These are phyloP conservation scores for Graphilbum fragrans DNA, from an alignment of 2,329 filamentous ascomycete species.

Conservation along the genomic window DNA sequence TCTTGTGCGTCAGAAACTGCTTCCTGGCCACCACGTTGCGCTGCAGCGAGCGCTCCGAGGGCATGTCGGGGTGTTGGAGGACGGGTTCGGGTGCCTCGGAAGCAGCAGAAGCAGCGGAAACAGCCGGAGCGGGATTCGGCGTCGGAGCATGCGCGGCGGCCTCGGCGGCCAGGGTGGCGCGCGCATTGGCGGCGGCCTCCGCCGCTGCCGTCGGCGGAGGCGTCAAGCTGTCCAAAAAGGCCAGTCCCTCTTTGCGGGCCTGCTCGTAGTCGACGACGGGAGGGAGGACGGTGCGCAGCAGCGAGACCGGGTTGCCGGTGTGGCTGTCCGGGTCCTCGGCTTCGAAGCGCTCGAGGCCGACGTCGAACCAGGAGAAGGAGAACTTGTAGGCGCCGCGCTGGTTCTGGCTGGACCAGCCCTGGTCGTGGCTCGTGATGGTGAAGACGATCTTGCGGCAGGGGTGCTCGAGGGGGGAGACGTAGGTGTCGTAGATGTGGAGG, in stretches of 20 bases:
- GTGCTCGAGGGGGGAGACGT: constrained; percentile 19
- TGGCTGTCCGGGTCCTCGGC: too few species aligned
- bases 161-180: neutral
- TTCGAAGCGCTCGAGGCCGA: constrained; percentile 44
- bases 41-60: constrained; percentile 30
- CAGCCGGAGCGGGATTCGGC: neutral
- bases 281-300: constrained; percentile 25
- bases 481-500: neutral
- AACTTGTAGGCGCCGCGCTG: constrained; percentile 23
- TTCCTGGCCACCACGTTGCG: constrained; percentile 27
- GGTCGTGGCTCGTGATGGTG: constrained; percentile 42
- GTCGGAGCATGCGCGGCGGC: neutral
- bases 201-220: neutral
- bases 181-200: neutral
- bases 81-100: constrained; percentile 8
- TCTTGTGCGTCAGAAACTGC: constrained; percentile 25
- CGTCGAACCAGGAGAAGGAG: constrained; percentile 54
- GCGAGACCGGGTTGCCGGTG: neutral
- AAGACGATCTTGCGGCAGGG: constrained; percentile 52
- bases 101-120: neutral
- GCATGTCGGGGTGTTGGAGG: constrained; percentile 25
- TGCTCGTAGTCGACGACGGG: constrained; percentile 7
- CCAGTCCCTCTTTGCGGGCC: neutral
- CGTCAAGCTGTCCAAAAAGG: too few species aligned
- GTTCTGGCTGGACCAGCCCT: constrained; percentile 37